Evolutionary conservation across 176 grass and related monocot genomes (phyloP).

Genomic region (Carex kokanica): DNA sequence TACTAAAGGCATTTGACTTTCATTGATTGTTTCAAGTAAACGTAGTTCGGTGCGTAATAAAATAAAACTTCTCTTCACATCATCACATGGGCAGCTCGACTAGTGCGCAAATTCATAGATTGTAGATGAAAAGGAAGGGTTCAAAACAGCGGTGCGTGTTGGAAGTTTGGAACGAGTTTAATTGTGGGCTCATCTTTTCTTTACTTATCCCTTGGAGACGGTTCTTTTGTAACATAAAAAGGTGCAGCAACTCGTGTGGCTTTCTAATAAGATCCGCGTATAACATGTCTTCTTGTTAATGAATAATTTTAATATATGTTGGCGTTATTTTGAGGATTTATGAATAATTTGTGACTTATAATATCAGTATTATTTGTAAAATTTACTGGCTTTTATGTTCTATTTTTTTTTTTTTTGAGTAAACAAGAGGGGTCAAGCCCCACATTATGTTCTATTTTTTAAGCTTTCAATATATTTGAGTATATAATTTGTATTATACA

Average conservation of each 20-base stretch:
- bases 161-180: no score
- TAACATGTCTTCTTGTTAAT: not conserved
- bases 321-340: not conserved
- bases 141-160: slow-evolving; percentile 3
- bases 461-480: not conserved
- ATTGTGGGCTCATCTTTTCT: not conserved
- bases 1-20: slow-evolving; percentile 15
- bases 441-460: no score
- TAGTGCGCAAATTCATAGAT: not conserved
- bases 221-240: not conserved
- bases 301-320: not conserved
- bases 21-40: slow-evolving; percentile 6
- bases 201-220: not conserved
- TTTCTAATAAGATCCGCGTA: no score
- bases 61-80: not conserved
- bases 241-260: not conserved
- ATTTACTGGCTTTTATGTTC: no score
- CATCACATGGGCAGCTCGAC: slow-evolving; percentile 11
- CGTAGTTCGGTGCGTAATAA: not conserved
- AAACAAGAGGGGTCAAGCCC: no score
- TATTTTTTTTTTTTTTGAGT: no score
- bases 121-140: not conserved
- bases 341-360: not conserved
- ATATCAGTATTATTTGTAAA: no score
- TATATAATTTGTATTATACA: not conserved